A percentile compares a stretch with the other conserved stretches of the same genome.
Evolutionary conservation across 148 eudicot species (phyloP).

Genomic region (Limonium bicolor): DNA sequence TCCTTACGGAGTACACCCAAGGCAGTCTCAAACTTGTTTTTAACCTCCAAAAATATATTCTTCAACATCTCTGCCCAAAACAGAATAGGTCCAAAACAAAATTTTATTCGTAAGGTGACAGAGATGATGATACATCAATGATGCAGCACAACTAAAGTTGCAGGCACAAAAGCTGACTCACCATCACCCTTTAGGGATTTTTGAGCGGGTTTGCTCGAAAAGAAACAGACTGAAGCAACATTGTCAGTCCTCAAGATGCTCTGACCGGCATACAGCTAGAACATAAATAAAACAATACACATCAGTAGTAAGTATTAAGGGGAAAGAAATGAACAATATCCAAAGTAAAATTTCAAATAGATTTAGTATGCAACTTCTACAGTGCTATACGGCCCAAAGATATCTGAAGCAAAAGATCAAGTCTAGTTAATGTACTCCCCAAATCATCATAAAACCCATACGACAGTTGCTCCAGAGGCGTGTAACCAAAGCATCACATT

Average conservation of each 20-base stretch:
- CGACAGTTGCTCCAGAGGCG: too few relatives aligned
- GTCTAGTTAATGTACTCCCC: not conserved
- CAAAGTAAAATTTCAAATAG: not conserved
- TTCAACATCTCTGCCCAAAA: slow-evolving; percentile 61
- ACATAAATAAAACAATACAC: not conserved
- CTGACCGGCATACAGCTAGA: slow-evolving; percentile 33
- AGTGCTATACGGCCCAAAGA: not conserved
- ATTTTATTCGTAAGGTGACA: not conserved
- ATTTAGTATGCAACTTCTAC: not conserved
- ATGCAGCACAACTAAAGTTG: not conserved
- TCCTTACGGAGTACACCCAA: slow-evolving; percentile 55
- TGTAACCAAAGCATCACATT: too few relatives aligned
- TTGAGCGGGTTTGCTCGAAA: slow-evolving; percentile 58
- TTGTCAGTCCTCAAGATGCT: slow-evolving; percentile 31
- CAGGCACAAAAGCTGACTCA: slow-evolving; percentile 15
- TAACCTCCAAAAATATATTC: slow-evolving; percentile 72
- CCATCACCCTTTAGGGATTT: slow-evolving; percentile 78
- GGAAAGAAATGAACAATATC: not conserved
- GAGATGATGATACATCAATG: not conserved
- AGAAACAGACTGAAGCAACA: slow-evolving; percentile 41
- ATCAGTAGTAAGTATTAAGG: not conserved
- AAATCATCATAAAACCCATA: not conserved
- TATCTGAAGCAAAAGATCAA: not conserved
- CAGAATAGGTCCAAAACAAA: not conserved
- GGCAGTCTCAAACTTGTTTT: slow-evolving; percentile 86